phyloP scores from a whole-genome alignment of 768 basidiomycete species.

The Omphalotus guepiniiformis region DNA sequence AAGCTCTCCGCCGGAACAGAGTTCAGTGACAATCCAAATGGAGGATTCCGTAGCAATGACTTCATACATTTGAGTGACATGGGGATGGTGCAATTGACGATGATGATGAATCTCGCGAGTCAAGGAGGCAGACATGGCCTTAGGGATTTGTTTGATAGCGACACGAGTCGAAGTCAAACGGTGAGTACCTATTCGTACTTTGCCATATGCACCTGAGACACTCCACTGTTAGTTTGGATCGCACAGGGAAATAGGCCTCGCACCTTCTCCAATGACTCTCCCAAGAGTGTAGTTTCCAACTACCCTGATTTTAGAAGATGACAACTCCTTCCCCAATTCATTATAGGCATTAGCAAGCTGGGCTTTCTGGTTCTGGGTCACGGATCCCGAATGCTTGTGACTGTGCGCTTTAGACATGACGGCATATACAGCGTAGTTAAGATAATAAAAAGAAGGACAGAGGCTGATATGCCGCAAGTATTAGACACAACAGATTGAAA shows the following conservation, averaged over 20 bases:
- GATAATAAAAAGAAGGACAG: constrained; percentile 9
- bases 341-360: constrained; percentile 95
- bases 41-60: constrained; percentile 94
- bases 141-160: constrained; percentile 98
- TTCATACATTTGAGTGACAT: constrained; percentile 95
- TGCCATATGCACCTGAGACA: constrained; percentile 83
- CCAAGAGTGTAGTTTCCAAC: constrained; percentile 95
- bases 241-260: constrained; percentile 18
- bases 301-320: constrained; percentile 85
- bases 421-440: constrained; percentile 28
- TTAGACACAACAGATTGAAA: constrained; percentile 4
- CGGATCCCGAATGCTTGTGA: constrained; percentile 59
- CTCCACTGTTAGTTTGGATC: constrained; percentile 12
- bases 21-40: constrained; percentile 97
- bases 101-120: constrained; percentile 99
- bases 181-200: constrained; percentile 92
- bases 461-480: neutral
- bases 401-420: constrained; percentile 46
- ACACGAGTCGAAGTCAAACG: constrained; percentile 88
- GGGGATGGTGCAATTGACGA: constrained; percentile 91
- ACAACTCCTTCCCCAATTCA: constrained; percentile 93
- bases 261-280: constrained; percentile 93
- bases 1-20: constrained; percentile 94
- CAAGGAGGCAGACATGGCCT: constrained; percentile 83
- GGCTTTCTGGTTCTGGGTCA: constrained; percentile 75